Percentiles rank a stretch among this genome's conserved stretches.
These are phyloP conservation scores for Juglanconis oblonga DNA, from an alignment of 2,329 filamentous ascomycete genomes.

Conservation along the genomic window DNA sequence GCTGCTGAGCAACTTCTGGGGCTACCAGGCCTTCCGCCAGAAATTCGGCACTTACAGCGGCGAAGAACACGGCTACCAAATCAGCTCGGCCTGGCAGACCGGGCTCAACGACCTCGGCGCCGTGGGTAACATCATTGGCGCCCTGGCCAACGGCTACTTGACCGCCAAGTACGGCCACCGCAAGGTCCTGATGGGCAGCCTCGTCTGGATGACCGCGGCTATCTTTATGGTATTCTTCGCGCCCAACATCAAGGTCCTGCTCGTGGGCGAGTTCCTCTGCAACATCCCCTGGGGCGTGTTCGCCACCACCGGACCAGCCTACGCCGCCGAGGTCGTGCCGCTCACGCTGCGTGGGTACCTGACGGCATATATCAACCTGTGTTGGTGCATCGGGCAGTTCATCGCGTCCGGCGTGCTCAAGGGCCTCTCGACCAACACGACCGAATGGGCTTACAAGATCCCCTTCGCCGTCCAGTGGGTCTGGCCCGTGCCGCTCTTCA, in stretches of 20 bases:
- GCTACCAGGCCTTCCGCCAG: constrained; percentile 36
- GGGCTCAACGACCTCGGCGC: constrained; percentile 37
- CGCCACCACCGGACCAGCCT: constrained; percentile 38
- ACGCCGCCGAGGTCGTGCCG: constrained; percentile 28
- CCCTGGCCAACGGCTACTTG: constrained; percentile 40
- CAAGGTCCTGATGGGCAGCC: constrained; percentile 38
- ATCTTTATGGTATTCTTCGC: constrained; percentile 51
- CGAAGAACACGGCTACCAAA: constrained; percentile 38
- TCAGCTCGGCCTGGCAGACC: constrained; percentile 51
- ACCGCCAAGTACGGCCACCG: constrained; percentile 42
- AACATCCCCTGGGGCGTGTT: constrained; percentile 45
- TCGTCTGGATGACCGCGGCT: constrained; percentile 39
- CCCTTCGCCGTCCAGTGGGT: constrained; percentile 24
- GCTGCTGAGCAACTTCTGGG: constrained; percentile 45
- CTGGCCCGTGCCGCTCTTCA: constrained; percentile 21
- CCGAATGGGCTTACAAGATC: constrained; percentile 26
- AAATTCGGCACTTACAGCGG: constrained; percentile 38
- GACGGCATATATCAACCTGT: constrained; percentile 26
- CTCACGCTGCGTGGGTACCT: constrained; percentile 26
- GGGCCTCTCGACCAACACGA: constrained; percentile 18
- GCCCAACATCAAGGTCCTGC: constrained; percentile 37
- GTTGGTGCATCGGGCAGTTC: constrained; percentile 26
- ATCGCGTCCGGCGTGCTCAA: constrained; percentile 24
- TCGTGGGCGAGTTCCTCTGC: constrained; percentile 46
- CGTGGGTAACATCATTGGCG: constrained; percentile 35